Evolutionary conservation across 2,329 filamentous ascomycete genomes (phyloP), one percentile per base, ranked within the genome.

Genomic region (Aspergillus calidoustus): DNA sequence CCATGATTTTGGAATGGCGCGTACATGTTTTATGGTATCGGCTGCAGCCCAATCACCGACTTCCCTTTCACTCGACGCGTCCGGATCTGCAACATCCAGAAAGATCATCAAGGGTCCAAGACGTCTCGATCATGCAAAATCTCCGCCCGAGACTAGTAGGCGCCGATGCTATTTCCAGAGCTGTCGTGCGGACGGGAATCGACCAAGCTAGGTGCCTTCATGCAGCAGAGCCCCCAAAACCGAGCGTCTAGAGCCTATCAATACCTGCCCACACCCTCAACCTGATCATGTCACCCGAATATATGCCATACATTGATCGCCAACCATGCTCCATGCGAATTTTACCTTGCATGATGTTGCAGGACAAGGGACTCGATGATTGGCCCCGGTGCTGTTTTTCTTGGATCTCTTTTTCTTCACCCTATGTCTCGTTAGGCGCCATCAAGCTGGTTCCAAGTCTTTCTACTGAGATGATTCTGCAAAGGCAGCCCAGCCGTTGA

Each of bases 131-230:
- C 28, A 19, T 54, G 38, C 48, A 53, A 59, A 55, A 64, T 55
- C 44, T 61, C 50, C 57, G 25, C 43, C 52, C 43, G 22, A 55
- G 19, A 38, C 57, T 38, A 44, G 11, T 69, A 69, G 48, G 66
- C 67, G 67, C 66, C 48, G 63, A 51, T 65, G 46, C 67, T 66
- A 69, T 68, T 67, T 67, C 44, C 25, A 57, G 66, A 62, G 23
- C 43, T 57, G 53, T 61, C 41, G 8, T 47, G 59, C 59, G 57
- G 54, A 54, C 51, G 47, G 15, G 44, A 49, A 57, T 54, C 54
- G 13, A 61, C 38, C 19, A 17, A 54, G 44, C 59, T 61, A 53
- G 28, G 23, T 57, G 44, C 13, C 43, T 48, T 44, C 28, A n/a
- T 34, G 46, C 50, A 30, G 43, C 54, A 57, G 43, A 58, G 44